Base-by-base conservation (phyloP, 2,329 filamentous ascomycete species). In the Beauveria asiatica region DNA sequence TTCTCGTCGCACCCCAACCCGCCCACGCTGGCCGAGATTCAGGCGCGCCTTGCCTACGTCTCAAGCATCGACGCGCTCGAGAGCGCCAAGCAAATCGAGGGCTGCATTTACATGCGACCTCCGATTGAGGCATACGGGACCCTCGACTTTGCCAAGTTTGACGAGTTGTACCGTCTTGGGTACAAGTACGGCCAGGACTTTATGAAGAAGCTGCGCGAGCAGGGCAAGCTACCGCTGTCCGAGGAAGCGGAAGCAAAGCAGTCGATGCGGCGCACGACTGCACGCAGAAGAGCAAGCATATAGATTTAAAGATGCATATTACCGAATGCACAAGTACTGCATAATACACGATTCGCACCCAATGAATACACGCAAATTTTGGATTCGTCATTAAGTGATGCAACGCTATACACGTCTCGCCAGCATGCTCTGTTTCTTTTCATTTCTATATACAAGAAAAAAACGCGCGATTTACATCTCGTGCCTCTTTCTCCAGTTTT, bases 101-200 rank as follows among this genome's bases (percentile, higher is more conserved):
- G 94, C 0, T 97, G 93, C 73, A 80, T 96, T 57, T 99, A 99
- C 73, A 96, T 99, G 90, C 84, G 94, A 1, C 95, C 95, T 5
- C 94, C 94, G 0, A 89, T 99, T 64, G 94, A 97, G 69, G 82
- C 84, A 1, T 99, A 96, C 67, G 94, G 92, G 5, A 99, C 94
- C 1, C 78, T 99, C 33, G 94, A 99, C 61, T 99, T 99, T 77
- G 90, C 86, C 63, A 97, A 96, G 73, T 99, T 99, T 73, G 93
- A 97, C 68, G 95, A 99, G 79, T 93, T 99, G 58, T 96, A 95
- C 69, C 81, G 88, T 66, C 82, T 97, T 11, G 95, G 94, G 1
- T 96, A 96, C 74, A 81, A 83, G 59, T 99, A 87, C 69, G 94
- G 92, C 5, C 87, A 88, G 71, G 84, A 90, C 58, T 97, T 88